phyloP scores from a whole-genome alignment of 257 asterid genomes.

The Eucommia ulmoides region DNA sequence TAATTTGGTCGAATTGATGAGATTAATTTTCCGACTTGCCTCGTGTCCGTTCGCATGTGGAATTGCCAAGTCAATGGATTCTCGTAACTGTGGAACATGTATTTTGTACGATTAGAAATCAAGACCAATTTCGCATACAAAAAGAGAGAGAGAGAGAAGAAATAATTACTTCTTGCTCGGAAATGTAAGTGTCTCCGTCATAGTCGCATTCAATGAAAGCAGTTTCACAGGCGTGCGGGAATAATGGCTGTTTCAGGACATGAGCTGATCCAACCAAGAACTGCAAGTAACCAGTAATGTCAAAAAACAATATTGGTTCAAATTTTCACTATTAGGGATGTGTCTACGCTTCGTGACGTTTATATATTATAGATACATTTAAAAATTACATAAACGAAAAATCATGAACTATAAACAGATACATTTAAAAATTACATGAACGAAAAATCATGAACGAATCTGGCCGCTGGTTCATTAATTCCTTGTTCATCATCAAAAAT shows the following conservation, averaged over 20 bases:
- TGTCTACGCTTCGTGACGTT: too few relatives aligned
- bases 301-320: too few relatives aligned
- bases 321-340: too few relatives aligned
- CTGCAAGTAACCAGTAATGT: conserved; percentile 56
- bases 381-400: too few relatives aligned
- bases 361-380: too few relatives aligned
- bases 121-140: conserved; percentile 3
- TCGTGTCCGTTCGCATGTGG: conserved; percentile 48
- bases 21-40: conserved; percentile 20
- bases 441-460: too few relatives aligned
- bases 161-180: conserved; percentile 52
- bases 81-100: conserved; percentile 43
- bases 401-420: too few relatives aligned
- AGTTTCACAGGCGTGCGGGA: conserved; percentile 53
- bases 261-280: conserved; percentile 87
- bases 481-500: too few relatives aligned
- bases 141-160: conserved; percentile 3
- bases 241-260: conserved; percentile 69
- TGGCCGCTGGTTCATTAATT: too few relatives aligned
- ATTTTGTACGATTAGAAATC: not conserved
- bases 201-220: conserved; percentile 55
- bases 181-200: conserved; percentile 32
- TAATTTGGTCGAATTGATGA: not conserved
- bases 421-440: too few relatives aligned
- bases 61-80: conserved; percentile 37